Percentiles rank a stretch among this genome's conserved stretches.
phyloP scores from a whole-genome alignment of 2,329 filamentous ascomycete genomes.

The Trichoderma sp. region DNA sequence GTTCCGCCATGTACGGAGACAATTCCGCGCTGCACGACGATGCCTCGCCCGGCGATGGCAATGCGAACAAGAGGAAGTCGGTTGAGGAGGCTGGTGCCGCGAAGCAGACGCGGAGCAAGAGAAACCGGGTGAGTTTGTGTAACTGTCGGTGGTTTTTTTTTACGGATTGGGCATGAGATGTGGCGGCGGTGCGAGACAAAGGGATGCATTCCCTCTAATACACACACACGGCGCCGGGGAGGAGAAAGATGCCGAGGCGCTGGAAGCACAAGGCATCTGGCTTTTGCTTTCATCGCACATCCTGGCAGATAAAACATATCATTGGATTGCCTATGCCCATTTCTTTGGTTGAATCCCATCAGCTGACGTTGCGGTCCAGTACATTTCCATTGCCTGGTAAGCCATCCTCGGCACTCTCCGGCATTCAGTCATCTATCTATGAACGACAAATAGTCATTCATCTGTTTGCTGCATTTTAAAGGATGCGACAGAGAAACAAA shows the following conservation, averaged over 20 bases:
- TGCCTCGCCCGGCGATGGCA: constrained; percentile 22
- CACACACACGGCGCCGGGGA: background rate
- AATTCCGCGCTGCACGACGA: constrained; percentile 43
- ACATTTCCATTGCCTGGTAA: constrained; percentile 61
- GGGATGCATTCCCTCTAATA: background rate
- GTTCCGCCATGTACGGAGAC: constrained; percentile 45
- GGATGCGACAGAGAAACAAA: background rate
- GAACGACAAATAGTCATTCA: background rate
- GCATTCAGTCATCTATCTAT: background rate
- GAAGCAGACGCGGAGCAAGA: constrained; percentile 58
- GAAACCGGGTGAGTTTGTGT: constrained; percentile 52
- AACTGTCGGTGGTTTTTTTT: background rate
- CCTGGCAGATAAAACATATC: background rate
- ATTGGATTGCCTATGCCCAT: background rate
- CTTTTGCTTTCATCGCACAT: background rate
- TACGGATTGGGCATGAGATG: background rate
- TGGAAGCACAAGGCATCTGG: background rate
- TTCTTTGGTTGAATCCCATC: background rate
- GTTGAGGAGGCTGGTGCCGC: constrained; percentile 43
- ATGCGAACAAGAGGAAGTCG: constrained; percentile 37
- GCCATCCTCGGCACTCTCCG: constrained; percentile 24
- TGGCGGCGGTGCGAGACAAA: background rate
- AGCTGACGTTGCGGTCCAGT: constrained; percentile 35
- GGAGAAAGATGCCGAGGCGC: background rate
- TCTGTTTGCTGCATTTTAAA: background rate